Base-by-base conservation (phyloP, 345 rosid genomes). In the Populus tremula region DNA sequence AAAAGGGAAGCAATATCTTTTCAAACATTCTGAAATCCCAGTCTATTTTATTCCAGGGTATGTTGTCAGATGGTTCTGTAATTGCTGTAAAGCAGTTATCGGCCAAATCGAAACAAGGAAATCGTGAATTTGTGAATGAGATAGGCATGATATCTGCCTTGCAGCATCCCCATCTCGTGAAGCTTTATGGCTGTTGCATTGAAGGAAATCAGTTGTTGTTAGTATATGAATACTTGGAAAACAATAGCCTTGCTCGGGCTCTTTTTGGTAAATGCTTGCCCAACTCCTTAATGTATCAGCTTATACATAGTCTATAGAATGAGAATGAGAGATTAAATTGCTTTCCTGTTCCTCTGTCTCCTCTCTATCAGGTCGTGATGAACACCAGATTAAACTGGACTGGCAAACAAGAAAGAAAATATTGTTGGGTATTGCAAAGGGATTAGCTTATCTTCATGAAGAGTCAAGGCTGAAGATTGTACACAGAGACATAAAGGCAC, bases 21-120 rank as follows among this genome's bases (percentile, higher is more conserved):
- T 25, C 29, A n/a, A 36, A n/a, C 8, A 65, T 70, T 54, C 77
- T 72, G 50, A 75, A 64, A 59, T 10, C 36, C 69, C 71, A 16
- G 59, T 18, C n/a, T 75, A 36, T 66, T 77, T 56, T 39, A 79
- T 83, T 77, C 25, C 76, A 90, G 94, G 94, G 94, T 70, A 84
- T 73, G 61, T 80, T 90, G 4, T 78, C 86, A 6, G 91, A 90
- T 80, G 92, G 90, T 45, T 74, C 65, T 1, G 80, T 86, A 49
- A 87, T 90, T 74, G 94, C 94, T 29, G 94, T 90, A 17, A 90
- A 90, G 83, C 94, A 90, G 81, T 87, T 90, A 13, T 90, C 94
- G 5, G 83, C 94, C 33, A 89, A 87, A 83, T 90, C 94, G 6
- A 90, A 85, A 82, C 92, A 90, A 83, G 94, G 94, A 27, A 87